These are phyloP conservation scores for Penstemon davidsonii DNA, from an alignment of 257 asterid genomes.

Conservation along the genomic window DNA sequence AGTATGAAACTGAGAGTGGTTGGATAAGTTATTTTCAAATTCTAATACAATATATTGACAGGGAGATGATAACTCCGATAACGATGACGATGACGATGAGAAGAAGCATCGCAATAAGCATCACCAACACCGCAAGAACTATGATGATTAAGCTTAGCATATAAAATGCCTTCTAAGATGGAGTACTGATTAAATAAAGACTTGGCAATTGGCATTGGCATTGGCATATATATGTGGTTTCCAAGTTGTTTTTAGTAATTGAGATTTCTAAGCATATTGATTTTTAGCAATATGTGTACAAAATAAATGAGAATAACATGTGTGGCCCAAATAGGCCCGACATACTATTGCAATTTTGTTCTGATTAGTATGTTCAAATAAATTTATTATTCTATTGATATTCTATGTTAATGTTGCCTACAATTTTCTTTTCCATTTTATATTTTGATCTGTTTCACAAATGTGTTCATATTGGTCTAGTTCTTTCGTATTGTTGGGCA, in stretches of 20 bases:
- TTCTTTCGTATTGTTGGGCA: no score
- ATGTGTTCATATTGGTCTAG: no score
- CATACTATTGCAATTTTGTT: no score
- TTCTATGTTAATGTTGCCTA: no score
- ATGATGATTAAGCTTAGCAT: constrained; percentile 14
- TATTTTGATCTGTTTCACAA: no score
- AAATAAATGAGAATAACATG: neutral
- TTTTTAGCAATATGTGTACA: neutral
- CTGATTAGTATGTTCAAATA: no score
- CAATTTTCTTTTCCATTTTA: no score
- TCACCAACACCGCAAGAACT: constrained; percentile 23
- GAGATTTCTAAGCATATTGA: neutral
- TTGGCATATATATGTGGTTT: neutral
- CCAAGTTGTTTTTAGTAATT: neutral
- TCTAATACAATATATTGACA: neutral
- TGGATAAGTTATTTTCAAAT: neutral
- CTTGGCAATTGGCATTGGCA: neutral
- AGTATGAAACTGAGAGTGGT: neutral
- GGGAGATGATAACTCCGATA: constrained; percentile 11
- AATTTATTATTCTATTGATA: no score
- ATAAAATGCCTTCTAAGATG: neutral
- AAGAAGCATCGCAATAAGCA: constrained; percentile 8
- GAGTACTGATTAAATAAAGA: neutral
- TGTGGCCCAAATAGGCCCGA: neutral
- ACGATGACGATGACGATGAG: constrained; percentile 12